A percentile compares a stretch with the other conserved stretches of the same genome.
phyloP scores from a whole-genome alignment of 495 filamentous ascomycete species.

The Lophiostoma macrostomum region DNA sequence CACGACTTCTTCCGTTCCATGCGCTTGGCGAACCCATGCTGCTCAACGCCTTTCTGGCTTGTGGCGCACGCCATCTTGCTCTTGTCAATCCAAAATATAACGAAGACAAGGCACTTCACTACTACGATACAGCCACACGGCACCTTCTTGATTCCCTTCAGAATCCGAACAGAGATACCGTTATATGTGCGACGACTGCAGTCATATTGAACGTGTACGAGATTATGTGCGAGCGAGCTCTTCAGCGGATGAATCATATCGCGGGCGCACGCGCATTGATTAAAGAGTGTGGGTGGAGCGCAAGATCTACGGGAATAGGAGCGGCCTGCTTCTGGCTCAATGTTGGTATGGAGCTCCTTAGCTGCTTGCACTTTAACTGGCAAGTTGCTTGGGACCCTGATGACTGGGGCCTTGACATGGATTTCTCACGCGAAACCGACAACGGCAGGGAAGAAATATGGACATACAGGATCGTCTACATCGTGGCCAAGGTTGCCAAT shows the following conservation, averaged over 20 bases:
- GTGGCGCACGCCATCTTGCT: slow-evolving; percentile 77
- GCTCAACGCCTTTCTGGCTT: slow-evolving; percentile 86
- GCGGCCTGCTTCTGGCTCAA: slow-evolving; percentile 95
- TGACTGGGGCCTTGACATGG: slow-evolving; percentile 85
- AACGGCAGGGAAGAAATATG: slow-evolving; percentile 75
- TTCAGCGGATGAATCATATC: slow-evolving; percentile 81
- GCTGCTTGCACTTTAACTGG: slow-evolving; percentile 85
- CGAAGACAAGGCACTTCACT: slow-evolving; percentile 73
- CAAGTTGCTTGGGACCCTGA: slow-evolving; percentile 87
- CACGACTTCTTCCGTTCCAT: slow-evolving; percentile 73
- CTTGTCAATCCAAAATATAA: slow-evolving; percentile 66
- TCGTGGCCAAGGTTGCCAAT: slow-evolving; percentile 83
- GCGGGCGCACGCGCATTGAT: slow-evolving; percentile 83
- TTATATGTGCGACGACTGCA: slow-evolving; percentile 84
- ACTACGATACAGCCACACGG: slow-evolving; percentile 78
- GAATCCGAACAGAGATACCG: slow-evolving; percentile 77
- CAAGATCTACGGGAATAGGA: slow-evolving; percentile 72
- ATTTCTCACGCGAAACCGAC: slow-evolving; percentile 54
- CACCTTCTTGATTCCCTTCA: slow-evolving; percentile 70
- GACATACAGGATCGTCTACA: slow-evolving; percentile 86
- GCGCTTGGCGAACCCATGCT: slow-evolving; percentile 83
- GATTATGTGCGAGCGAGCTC: slow-evolving; percentile 75
- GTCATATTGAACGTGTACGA: slow-evolving; percentile 90
- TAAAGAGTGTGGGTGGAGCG: slow-evolving; percentile 87
- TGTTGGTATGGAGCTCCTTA: slow-evolving; percentile 82